Base-by-base conservation (phyloP, 169 alveolate genomes). In the Plasmodium vinckei region DNA sequence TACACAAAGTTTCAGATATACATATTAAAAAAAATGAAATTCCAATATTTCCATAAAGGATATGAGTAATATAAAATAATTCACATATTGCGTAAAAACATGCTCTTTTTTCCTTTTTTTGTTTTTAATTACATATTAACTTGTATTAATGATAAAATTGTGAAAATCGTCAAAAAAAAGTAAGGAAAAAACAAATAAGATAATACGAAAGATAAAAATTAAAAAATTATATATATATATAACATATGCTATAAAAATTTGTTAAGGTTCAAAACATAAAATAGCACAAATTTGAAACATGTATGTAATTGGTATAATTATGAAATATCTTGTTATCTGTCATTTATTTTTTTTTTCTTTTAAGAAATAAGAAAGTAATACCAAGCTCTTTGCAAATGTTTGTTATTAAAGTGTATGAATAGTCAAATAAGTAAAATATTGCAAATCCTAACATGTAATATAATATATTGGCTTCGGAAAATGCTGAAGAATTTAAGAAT, bases 301-400 rank as follows among this genome's bases (percentile, higher is more conserved):
- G 61, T 0, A 15, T 63, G 17, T 15, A 57, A 19, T 27, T 17
- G 23, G 42, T 3, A 33, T 33, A 33, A 33, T 33, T 0, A 33
- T 33, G 42, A 7, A 15, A 15, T 57, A 33, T 56, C 47, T 2
- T 64, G 53, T 39, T 53, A 13, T 44, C 47, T 47, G n/a, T 9
- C 39, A 21, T 54, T 47, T 33, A 69, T 69, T 46, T 77, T 46
- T 64, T 77, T 23, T 49, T 63, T 67, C 65, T 77, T 69, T 77
- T 77, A 47, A 49, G 51, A 68, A 77, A 47, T 57, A 77, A 27
- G 54, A 77, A 77, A 42, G 68, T 63, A 42, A 77, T 77, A 69
- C 65, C 65, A 15, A 77, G 75, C 46, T 77, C 88, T 17, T 63
- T 77, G 75, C 88, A 77, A 51, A 77, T 64, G 33, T 64, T 64